phyloP scores from a whole-genome alignment of 371 early-diverging fungal species.

The Rhizopus sp. region DNA sequence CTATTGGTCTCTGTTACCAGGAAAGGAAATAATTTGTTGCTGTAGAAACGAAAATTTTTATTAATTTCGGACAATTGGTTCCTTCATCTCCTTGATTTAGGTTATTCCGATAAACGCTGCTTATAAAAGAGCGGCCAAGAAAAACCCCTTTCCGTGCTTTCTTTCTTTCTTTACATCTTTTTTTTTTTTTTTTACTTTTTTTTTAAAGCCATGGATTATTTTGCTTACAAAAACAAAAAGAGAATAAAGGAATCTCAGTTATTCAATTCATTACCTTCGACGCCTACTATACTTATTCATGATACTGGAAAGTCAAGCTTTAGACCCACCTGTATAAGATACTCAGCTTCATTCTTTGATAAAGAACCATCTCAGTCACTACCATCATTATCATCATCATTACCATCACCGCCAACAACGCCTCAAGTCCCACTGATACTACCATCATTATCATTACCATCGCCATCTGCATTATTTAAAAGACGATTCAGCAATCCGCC shows the following conservation, averaged over 20 bases:
- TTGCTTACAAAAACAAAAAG: not conserved
- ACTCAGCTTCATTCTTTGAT: conserved; percentile 19
- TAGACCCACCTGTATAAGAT: conserved; percentile 21
- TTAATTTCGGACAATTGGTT: conserved; percentile 1
- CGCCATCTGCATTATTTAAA: conserved; percentile 11
- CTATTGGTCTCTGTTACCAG: too few species aligned
- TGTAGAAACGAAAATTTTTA: not conserved
- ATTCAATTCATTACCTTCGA: not conserved
- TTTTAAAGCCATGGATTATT: conserved; percentile 1
- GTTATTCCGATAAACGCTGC: not conserved
- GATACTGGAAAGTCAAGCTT: conserved; percentile 15
- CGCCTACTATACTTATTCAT: conserved; percentile 14
- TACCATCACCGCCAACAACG: conserved; percentile 24
- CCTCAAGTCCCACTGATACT: conserved; percentile 1
- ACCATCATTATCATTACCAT: conserved; percentile 15
- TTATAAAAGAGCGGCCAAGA: not conserved
- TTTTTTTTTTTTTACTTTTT: not conserved
- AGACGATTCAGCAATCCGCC: conserved; percentile 24
- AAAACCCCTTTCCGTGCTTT: not conserved
- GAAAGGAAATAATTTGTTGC: too few species aligned
- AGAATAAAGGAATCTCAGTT: not conserved
- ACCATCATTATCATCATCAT: conserved; percentile 13
- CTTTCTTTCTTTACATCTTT: not conserved
- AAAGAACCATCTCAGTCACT: not conserved
- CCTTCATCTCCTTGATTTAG: not conserved